A percentile compares a stretch with the other conserved stretches of the same genome.
These are phyloP conservation scores for Durotheca rogersii DNA, from an alignment of 495 filamentous ascomycete genomes.

Conservation along the genomic window DNA sequence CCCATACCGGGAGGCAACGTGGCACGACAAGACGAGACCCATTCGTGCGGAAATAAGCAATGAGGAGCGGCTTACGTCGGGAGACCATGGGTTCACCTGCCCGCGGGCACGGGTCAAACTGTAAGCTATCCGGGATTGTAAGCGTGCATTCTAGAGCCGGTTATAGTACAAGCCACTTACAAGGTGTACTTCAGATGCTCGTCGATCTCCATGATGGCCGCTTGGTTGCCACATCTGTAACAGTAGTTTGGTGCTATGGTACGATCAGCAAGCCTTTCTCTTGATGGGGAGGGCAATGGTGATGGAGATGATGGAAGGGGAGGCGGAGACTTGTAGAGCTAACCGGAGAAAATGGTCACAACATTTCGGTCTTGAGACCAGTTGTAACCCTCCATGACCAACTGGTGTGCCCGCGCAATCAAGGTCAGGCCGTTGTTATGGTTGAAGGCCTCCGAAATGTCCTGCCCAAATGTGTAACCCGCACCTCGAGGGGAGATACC, in stretches of 20 bases:
- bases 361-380: conserved; percentile 97
- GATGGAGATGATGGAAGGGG: too few species aligned
- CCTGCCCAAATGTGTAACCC: conserved; percentile 98
- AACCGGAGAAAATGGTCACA: conserved; percentile 98
- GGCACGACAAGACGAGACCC: neutral
- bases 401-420: conserved; percentile 89
- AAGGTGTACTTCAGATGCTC: conserved; percentile 99
- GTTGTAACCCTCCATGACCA: conserved; percentile 98
- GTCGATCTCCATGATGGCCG: conserved; percentile 99
- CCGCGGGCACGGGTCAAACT: conserved; percentile 97
- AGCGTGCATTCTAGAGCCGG: conserved; percentile 12
- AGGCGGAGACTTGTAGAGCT: conserved; percentile 33
- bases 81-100: conserved; percentile 99
- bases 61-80: conserved; percentile 59
- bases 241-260: conserved; percentile 88
- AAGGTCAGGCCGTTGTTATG: conserved; percentile 98
- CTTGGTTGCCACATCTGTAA: conserved; percentile 97
- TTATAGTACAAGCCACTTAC: conserved; percentile 58
- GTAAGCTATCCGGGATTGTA: conserved; percentile 64
- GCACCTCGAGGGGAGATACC: conserved; percentile 96
- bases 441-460: conserved; percentile 99
- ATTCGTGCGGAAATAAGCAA: neutral
- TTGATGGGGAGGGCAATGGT: neutral
- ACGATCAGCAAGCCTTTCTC: conserved; percentile 9
- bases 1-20: neutral